A percentile compares a stretch with the other conserved stretches of the same genome.
Evolutionary conservation across 768 basidiomycete genomes (phyloP).

Genomic region (Daedaleopsis sinensis): DNA sequence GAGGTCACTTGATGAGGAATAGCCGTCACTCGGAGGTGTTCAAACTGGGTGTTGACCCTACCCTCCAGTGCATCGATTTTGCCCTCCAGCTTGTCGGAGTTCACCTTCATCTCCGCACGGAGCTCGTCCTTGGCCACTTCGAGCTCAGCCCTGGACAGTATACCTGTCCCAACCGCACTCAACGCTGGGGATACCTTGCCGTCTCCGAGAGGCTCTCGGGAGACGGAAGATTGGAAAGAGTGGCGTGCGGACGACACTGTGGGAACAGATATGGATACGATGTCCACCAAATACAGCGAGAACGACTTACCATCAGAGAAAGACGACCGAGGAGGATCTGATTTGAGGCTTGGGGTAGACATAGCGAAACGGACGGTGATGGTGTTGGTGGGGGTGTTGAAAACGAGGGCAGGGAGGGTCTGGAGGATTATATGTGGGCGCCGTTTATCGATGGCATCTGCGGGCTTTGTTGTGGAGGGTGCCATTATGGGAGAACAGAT

Average conservation of each 20-base stretch:
- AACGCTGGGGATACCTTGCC: not conserved
- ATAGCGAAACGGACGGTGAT: not conserved
- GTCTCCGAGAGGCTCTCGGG: not conserved
- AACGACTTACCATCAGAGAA: not conserved
- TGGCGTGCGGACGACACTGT: not conserved
- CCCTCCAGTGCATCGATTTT: not conserved
- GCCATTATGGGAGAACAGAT: not conserved
- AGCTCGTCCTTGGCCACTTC: not conserved
- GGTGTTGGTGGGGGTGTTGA: not conserved
- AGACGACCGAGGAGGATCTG: not conserved
- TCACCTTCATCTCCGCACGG: not conserved
- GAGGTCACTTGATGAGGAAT: too few species aligned
- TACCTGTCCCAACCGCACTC: not conserved
- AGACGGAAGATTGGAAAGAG: not conserved
- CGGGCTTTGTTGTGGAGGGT: not conserved
- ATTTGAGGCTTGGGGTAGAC: not conserved
- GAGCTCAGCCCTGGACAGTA: not conserved
- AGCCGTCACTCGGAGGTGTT: not conserved
- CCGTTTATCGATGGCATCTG: not conserved
- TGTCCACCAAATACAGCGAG: not conserved
- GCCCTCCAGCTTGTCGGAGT: not conserved
- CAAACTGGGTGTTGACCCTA: not conserved
- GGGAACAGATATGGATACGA: not conserved
- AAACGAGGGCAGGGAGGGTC: conserved; percentile 1
- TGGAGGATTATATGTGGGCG: conserved; percentile 4